Evolutionary conservation across 73 alveolate species (phyloP), one percentile per base, ranked within the genome.

Genomic region (Uronychia binucleata): DNA sequence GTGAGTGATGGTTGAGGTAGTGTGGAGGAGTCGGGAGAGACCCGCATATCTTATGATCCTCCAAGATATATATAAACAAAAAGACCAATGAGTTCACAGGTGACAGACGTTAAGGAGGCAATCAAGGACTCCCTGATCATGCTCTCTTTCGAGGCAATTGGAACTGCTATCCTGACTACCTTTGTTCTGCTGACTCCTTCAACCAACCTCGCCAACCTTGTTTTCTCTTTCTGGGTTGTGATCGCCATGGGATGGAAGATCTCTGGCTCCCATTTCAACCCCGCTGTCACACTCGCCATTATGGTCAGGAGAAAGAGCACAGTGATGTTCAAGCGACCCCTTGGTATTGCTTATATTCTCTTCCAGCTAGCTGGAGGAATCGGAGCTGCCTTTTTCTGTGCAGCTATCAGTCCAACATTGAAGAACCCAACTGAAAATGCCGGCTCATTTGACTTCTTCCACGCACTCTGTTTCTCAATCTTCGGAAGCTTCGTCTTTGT

Each of bases 261-360:
- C 84, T 81, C 93, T 25, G 98, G 98, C 27, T 86, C 96, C 11
- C 98, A 93, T 58, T 86, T 83, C 79, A 93, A 93, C 90, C 98
- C 98, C 1, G 98, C 98, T 8, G 85, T 93, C 74, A 81, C 98
- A 27, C 77, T 93, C 57, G 98, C 96, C 46, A 85, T 91, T 74
- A 80, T 85, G 92, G 31, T 89, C n/a, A 83, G 95, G 46, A 89
- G 79, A 58, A 85, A 83, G 35, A 87, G 58, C 26, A 46, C n/a
- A 19, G 91, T 90, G 26, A 77, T 67, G 25, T 89, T 89, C 92
- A 83, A 90, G 11, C 74, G 95, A 35, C 80, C 84, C 29, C 82
- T 89, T 14, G 95, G 92, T 0, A 59, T 89, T 34, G 89, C 88
- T 26, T 89, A 84, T 75, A 89, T 89, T 34, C 26, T 83, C 28